These are phyloP conservation scores for Polygonum aviculare DNA, from an alignment of 148 eudicot genomes.

Conservation along the genomic window DNA sequence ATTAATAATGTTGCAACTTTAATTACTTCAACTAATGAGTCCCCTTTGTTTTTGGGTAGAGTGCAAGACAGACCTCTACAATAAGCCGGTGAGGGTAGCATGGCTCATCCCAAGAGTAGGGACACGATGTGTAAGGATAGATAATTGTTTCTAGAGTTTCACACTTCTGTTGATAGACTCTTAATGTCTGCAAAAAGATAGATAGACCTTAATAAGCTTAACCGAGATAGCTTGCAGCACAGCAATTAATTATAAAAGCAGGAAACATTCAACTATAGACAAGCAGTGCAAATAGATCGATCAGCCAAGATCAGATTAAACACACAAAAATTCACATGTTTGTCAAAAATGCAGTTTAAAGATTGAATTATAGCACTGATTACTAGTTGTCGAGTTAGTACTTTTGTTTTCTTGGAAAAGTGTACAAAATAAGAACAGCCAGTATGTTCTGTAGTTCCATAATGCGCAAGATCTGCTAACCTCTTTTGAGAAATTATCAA, in stretches of 20 bases:
- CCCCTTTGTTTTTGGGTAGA: neutral
- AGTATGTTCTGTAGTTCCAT: neutral
- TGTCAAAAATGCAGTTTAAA: neutral
- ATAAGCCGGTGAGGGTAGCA: constrained; percentile 80
- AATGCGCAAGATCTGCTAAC: constrained; percentile 23
- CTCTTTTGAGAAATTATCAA: constrained; percentile 95
- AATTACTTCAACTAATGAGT: neutral
- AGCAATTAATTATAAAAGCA: neutral
- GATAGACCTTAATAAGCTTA: neutral
- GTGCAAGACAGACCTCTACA: constrained; percentile 47
- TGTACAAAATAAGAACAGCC: neutral
- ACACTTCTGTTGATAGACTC: constrained; percentile 88
- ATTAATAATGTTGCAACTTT: neutral
- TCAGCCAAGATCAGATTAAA: neutral
- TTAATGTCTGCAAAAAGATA: constrained; percentile 47
- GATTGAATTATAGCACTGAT: neutral
- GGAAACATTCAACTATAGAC: neutral
- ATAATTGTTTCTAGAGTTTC: constrained; percentile 80
- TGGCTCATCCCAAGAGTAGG: constrained; percentile 99
- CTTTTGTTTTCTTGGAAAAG: neutral
- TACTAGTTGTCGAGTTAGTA: neutral
- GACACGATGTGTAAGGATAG: constrained; percentile 77
- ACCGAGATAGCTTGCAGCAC: neutral
- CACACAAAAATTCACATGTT: neutral
- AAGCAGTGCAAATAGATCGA: neutral